These are phyloP conservation scores for Ophiostoma ulmi DNA, from an alignment of 2,329 filamentous ascomycete genomes.

Conservation along the genomic window DNA sequence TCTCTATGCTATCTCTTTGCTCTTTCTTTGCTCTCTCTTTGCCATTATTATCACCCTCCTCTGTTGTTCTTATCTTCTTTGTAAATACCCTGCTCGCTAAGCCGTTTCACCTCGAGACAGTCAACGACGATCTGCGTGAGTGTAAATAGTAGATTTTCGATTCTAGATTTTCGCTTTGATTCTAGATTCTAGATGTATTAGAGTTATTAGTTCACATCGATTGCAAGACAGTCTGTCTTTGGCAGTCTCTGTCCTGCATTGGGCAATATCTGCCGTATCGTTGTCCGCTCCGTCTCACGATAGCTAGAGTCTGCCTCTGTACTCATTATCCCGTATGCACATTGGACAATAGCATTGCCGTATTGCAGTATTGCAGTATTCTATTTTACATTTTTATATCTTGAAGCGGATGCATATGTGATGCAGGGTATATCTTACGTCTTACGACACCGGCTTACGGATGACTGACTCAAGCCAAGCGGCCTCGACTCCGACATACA, in stretches of 20 bases:
- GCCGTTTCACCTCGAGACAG: background rate
- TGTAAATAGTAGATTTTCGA: background rate
- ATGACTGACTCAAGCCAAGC: background rate
- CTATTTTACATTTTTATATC: too few species aligned
- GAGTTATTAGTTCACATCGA: too few species aligned
- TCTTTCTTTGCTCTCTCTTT: background rate
- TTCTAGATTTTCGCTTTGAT: too few species aligned
- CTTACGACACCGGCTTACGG: background rate
- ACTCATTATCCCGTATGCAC: background rate
- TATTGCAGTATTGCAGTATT: background rate
- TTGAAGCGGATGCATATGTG: background rate
- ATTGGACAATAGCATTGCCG: background rate
- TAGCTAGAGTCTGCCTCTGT: too few species aligned
- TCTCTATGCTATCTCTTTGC: too few species aligned
- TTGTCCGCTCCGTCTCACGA: background rate
- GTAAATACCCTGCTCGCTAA: background rate
- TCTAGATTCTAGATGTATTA: too few species aligned
- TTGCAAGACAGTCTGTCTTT: too few species aligned
- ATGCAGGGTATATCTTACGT: background rate
- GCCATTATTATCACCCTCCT: too few species aligned
- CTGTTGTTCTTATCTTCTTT: background rate
- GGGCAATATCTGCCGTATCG: background rate
- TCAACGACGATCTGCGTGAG: background rate
- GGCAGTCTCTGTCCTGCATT: background rate
- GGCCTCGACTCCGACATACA: background rate